Base-by-base conservation (phyloP, 495 filamentous ascomycete genomes). In the Trichoderma parareesei region DNA sequence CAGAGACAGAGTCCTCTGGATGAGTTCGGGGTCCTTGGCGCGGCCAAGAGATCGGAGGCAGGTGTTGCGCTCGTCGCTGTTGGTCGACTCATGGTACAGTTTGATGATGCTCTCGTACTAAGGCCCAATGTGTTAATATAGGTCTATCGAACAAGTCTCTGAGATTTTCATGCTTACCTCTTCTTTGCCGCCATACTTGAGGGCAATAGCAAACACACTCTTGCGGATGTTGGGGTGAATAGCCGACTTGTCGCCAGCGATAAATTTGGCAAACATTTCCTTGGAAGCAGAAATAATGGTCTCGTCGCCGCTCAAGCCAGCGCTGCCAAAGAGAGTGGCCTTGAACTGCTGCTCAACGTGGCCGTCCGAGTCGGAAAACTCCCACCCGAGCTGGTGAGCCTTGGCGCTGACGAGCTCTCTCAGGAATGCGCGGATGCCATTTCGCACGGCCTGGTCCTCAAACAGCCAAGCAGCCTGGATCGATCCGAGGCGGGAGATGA, bases 1-100 rank as follows among this genome's bases (percentile, higher is more conserved):
- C 76, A 68, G 96, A 38, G 89, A 78, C 64, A 96, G 77, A 69
- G 88, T 89, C 20, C 87, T 79, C 20, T 84, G 76, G 61, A 91
- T 85, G 53, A 97, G 78, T 7, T 84, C 84, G 2, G 82, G 73
- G 48, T 90, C 83, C 65, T 87, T 86, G 33, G 87, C 86, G 60
- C 89, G 87, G 53, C 92, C 93, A 64, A 98, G 82, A 5, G 89
- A 83, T 55, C 83, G 76, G 13, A 98, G 82, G 69, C 86, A 87
- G 64, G 93, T 89, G 70, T 90, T 92, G 65, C 91, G 92, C 70
- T 97, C 94, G 40, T 96, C 85, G 7, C 92, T 87, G 40, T 88
- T 87, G 1, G 91, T 95, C 38, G 78, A 84, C 41, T 84, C 79
- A 78, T 89, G 98, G 74, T 96, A 90, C 11, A 90, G 79, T 77